Conservation (phyloP, 768 basidiomycete species). For the Mycena galopus region DNA sequence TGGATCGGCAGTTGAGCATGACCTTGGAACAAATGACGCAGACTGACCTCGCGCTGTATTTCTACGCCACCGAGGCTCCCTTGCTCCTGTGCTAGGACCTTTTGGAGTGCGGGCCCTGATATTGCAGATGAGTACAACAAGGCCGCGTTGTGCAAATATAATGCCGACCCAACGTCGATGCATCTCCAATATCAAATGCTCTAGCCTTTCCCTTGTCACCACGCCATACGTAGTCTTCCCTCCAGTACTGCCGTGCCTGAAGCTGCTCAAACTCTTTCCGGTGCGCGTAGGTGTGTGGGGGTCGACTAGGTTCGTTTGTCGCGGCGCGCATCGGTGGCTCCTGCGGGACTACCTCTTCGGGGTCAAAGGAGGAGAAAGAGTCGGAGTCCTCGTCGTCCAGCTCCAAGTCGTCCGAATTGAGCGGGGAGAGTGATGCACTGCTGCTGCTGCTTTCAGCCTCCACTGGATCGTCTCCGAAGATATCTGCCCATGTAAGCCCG, state of each 20-base stretch:
- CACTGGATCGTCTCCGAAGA: conserved; percentile 85
- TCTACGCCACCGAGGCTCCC: conserved; percentile 53
- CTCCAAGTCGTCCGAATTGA: conserved; percentile 68
- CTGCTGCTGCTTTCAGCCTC: conserved; percentile 77
- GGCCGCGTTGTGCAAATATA: background rate
- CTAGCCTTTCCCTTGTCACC: conserved; percentile 55
- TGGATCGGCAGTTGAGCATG: conserved; percentile 41
- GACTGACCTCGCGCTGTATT: conserved; percentile 58
- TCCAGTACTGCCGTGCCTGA: conserved; percentile 80
- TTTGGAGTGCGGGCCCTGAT: conserved; percentile 61
- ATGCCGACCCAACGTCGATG: conserved; percentile 76
- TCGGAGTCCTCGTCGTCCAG: conserved; percentile 56
- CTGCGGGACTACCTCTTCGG: conserved; percentile 28
- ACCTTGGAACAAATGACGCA: background rate
- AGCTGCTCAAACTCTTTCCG: conserved; percentile 74
- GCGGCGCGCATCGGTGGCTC: conserved; percentile 16
- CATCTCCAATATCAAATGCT: conserved; percentile 74
- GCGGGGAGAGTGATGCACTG: conserved; percentile 77
- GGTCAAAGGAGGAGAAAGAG: conserved; percentile 45
- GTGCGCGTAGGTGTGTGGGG: conserved; percentile 57
- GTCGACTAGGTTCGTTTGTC: conserved; percentile 26
- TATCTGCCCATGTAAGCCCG: conserved; percentile 80
- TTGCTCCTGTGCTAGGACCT: conserved; percentile 51
- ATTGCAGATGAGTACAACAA: conserved; percentile 8
- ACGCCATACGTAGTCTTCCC: conserved; percentile 65